These are phyloP conservation scores for Fusarium gaditjirri DNA, from an alignment of 2,329 filamentous ascomycete species.

Conservation along the genomic window DNA sequence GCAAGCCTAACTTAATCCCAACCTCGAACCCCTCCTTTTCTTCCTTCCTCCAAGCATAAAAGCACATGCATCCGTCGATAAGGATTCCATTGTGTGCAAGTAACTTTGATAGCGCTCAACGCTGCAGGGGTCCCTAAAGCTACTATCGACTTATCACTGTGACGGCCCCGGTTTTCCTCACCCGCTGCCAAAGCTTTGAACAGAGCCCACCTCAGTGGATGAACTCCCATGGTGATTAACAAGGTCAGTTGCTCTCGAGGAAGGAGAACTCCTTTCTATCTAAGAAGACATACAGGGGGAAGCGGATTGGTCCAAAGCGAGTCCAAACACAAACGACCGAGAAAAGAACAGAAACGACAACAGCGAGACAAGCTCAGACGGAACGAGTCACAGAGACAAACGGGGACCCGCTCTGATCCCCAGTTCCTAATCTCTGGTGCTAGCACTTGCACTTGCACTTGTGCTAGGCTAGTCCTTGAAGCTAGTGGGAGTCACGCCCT, in stretches of 20 bases:
- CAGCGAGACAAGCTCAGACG: conserved; percentile 21
- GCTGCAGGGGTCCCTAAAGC: conserved; percentile 30
- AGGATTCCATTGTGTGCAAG: conserved; percentile 1
- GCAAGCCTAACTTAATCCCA: conserved; percentile 14
- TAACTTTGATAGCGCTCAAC: conserved; percentile 13
- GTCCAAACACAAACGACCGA: not conserved
- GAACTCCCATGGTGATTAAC: not conserved
- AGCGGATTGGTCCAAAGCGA: not conserved
- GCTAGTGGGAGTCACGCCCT: conserved; percentile 34
- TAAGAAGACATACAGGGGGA: not conserved
- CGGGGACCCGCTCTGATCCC: conserved; percentile 31
- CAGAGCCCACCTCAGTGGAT: conserved; percentile 1
- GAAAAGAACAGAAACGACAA: not conserved
- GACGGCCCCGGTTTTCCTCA: conserved; percentile 24
- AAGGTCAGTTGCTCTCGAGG: conserved; percentile 11
- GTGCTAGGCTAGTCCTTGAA: conserved; percentile 8
- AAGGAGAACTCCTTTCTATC: not conserved
- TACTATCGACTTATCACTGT: conserved; percentile 23
- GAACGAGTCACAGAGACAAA: conserved; percentile 28
- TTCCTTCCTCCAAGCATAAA: not conserved
- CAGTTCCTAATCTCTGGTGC: conserved; percentile 21
- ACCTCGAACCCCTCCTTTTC: conserved; percentile 1
- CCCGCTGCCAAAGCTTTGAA: conserved; percentile 16
- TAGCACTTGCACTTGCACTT: conserved; percentile 12
- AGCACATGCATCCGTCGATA: conserved; percentile 1